Evolutionary conservation across 108 stramenopile genomes (phyloP), one percentile per base, ranked within the genome.

Genomic region (Skeletonema costatum): DNA sequence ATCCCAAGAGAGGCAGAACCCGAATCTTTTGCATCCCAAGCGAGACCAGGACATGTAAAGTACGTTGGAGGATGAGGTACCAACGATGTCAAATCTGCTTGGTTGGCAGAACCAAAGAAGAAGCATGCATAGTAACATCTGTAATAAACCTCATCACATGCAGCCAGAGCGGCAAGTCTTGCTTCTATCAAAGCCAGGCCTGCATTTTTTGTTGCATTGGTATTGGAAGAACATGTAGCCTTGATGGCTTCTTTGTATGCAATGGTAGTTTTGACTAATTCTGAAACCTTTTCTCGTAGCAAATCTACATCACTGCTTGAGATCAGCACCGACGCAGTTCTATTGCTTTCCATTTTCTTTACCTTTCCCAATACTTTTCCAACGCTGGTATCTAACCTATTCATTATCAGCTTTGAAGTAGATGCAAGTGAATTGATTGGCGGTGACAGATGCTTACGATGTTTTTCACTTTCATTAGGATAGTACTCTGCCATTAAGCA

Each of bases 51-150:
- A 17, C 71, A 77, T 50, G 81, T 62, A 31, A 77, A 82, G 31
- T 73, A 82, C 2, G 73, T 69, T 2, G 76, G 64, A 62, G 81
- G 81, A 70, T 82, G 81, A 56, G 81, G 81, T 65, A 82, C 50
- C n/a, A 80, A 33, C 12, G 63, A 31, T 32, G 36, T 41, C 59
- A 80, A 12, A 36, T 56, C 33, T 44, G 19, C 38, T 17, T 59
- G 50, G 25, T 29, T 31, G n/a, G n/a, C 1, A 63, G 32, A 12
- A 32, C 31, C 31, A 19, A 48, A 32, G 25, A 65, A 50, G 63
- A 62, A 46, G 41, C 41, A 29, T 60, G 72, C 50, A 65, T 80
- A 80, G 59, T 80, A 80, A 68, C 68, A 80, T 32, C 80, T 72
- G 36, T 74, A 80, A 51, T 80, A 80, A 7, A 80, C 62, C 9